Base-by-base conservation (phyloP, 345 rosid genomes). In the Eucalyptus polyanthemos region DNA sequence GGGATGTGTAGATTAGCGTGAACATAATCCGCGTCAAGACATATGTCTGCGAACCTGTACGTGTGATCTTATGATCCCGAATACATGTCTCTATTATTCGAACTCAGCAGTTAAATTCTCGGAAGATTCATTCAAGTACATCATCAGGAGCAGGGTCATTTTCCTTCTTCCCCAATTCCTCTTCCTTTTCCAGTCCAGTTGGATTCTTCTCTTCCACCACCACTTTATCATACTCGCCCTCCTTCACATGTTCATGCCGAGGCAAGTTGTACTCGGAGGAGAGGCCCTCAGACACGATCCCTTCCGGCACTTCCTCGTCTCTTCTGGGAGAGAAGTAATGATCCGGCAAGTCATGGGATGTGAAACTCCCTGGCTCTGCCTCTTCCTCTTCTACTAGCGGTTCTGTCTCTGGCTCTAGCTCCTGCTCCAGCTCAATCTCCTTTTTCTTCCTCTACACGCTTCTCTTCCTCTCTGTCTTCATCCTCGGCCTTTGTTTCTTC, bases 301-400 rank as follows among this genome's bases (percentile, higher is more conserved):
- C 91, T 34, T 88, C 90, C 29, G 87, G 13, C 21, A 88, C 80
- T 60, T 92, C 93, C 45, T 91, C 91, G 22, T 90, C 93, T 88
- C 90, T 92, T 51, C 92, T 90, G 27, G 93, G 88, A 1, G 94
- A 93, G 89, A 90, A 93, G 34, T 50, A 91, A 37, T 17, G 88
- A 76, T 86, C 88, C 15, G 91, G 92, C 5, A 89, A 91, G 25
- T 91, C 92, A 3, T 87, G 89, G 9, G 93, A 86, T 42, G 89
- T 87, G 83, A 93, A 87, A 44, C 76, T 91, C 31, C 90, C 90
- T 49, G 76, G 44, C 24, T 92, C 88, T 34, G 45, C 56, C 21
- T 88, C 89, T 10, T 87, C 60, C 44, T 25, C 87, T 27, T n/a
- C 87, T 44, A 8, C 85, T 17, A 44, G 47, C 7, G 8, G 24